Conservation (phyloP, 768 basidiomycete species). For the Leccinum sublutescens region DNA sequence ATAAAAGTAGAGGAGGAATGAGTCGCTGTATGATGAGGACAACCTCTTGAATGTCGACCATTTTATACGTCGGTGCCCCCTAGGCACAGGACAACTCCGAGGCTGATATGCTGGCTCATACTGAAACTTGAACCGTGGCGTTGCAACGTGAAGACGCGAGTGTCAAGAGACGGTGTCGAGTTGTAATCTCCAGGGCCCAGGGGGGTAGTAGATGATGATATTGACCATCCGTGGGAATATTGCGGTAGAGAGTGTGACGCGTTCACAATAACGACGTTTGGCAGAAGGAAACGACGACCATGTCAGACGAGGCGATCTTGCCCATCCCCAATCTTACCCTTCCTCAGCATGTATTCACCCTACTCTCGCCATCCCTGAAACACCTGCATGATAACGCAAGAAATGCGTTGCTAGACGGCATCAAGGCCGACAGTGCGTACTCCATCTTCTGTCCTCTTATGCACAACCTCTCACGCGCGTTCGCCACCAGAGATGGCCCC, state of each 20-base stretch:
- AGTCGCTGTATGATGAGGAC: background rate
- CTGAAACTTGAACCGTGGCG: background rate
- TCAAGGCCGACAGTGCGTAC: constrained; percentile 74
- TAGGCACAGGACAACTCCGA: background rate
- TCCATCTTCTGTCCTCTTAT: background rate
- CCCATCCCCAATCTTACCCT: constrained; percentile 86
- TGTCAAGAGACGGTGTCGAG: background rate
- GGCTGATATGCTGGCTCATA: background rate
- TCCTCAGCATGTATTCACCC: constrained; percentile 74
- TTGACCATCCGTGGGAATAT: background rate
- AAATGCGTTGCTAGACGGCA: constrained; percentile 63
- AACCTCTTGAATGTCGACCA: background rate
- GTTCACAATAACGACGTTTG: background rate
- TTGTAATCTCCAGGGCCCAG: background rate
- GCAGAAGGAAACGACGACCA: constrained; percentile 28
- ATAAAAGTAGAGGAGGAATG: no score
- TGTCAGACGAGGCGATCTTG: constrained; percentile 83
- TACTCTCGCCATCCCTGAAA: constrained; percentile 59
- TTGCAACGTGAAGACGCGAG: background rate
- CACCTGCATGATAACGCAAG: constrained; percentile 69
- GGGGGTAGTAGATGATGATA: no score
- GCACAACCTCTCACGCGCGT: background rate
- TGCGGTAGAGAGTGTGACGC: constrained; percentile 12
- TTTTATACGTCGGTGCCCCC: constrained; percentile 6
- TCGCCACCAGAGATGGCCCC: constrained; percentile 76